Conservation (phyloP, 352 stramenopile genomes). For the Phytopythium delawarense region DNA sequence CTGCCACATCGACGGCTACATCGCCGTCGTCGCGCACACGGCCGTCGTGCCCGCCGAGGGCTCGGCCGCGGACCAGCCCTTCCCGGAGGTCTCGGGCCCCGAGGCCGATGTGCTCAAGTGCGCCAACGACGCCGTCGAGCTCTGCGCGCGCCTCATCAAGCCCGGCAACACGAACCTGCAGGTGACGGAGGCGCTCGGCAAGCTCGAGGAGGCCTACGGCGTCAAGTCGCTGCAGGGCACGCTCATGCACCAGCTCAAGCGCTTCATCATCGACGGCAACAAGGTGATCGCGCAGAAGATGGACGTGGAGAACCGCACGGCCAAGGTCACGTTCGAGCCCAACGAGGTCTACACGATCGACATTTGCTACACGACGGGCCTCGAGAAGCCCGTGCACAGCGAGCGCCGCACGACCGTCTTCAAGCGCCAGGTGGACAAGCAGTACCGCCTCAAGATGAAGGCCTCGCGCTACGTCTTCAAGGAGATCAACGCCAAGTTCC, state of each 20-base stretch:
- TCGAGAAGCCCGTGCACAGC: constrained; percentile 91
- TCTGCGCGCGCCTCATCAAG: constrained; percentile 96
- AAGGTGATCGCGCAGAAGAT: constrained; percentile 94
- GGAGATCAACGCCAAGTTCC: constrained; percentile 98
- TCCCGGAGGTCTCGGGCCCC: constrained; percentile 57
- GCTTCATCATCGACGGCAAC: constrained; percentile 98
- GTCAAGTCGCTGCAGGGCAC: constrained; percentile 97
- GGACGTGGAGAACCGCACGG: constrained; percentile 86
- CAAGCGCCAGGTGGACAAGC: constrained; percentile 98
- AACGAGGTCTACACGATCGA: constrained; percentile 99
- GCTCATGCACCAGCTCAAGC: constrained; percentile 99
- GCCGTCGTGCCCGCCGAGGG: constrained; percentile 89
- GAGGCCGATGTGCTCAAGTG: constrained; percentile 96
- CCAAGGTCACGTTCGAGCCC: constrained; percentile 92
- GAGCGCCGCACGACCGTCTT: constrained; percentile 97
- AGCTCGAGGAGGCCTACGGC: constrained; percentile 94
- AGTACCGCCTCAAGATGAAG: constrained; percentile 96
- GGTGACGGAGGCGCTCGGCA: constrained; percentile 93
- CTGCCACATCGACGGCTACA: constrained; percentile 99
- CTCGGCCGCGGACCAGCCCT: constrained; percentile 42
- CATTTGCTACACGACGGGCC: constrained; percentile 97
- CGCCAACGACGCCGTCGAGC: constrained; percentile 96
- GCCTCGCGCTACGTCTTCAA: constrained; percentile 95
- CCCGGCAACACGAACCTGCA: constrained; percentile 96
- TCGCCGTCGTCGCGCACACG: constrained; percentile 98